A percentile compares a stretch with the other conserved stretches of the same genome.
These are phyloP conservation scores for Xanthoconium purpureum DNA, from an alignment of 768 basidiomycete genomes.

Conservation along the genomic window DNA sequence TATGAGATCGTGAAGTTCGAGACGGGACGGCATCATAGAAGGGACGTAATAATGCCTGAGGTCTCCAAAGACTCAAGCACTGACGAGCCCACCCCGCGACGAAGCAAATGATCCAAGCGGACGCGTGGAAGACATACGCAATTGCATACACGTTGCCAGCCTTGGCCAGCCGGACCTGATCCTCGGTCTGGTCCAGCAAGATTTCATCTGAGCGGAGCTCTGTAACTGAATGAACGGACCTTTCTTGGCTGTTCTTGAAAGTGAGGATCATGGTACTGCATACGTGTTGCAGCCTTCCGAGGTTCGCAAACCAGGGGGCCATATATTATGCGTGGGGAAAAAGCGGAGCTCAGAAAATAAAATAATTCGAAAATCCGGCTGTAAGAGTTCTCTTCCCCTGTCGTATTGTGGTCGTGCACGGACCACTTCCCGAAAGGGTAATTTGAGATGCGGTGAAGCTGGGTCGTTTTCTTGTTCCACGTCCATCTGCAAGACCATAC, in stretches of 20 bases:
- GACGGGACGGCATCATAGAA: conserved; percentile 21
- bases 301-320: conserved; percentile 17
- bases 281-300: conserved; percentile 21
- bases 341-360: conserved; percentile 18
- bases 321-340: conserved; percentile 23
- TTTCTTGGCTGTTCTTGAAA: conserved; percentile 27
- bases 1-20: conserved; percentile 26
- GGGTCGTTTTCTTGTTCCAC: background rate
- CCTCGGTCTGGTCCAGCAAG: conserved; percentile 32
- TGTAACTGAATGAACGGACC: conserved; percentile 32
- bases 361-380: conserved; percentile 21
- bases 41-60: conserved; percentile 32
- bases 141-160: conserved; percentile 25
- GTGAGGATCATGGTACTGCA: conserved; percentile 24
- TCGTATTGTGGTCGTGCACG: background rate
- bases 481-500: too few species aligned
- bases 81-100: conserved; percentile 23
- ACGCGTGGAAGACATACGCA: conserved; percentile 28
- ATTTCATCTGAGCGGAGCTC: conserved; percentile 33
- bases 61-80: conserved; percentile 18
- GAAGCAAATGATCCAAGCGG: conserved; percentile 13
- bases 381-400: too few species aligned
- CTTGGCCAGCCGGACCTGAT: conserved; percentile 29
- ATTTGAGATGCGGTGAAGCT: background rate
- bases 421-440: conserved; percentile 4